Base-by-base conservation (phyloP, 768 basidiomycete genomes). In the Boletus edulis region DNA sequence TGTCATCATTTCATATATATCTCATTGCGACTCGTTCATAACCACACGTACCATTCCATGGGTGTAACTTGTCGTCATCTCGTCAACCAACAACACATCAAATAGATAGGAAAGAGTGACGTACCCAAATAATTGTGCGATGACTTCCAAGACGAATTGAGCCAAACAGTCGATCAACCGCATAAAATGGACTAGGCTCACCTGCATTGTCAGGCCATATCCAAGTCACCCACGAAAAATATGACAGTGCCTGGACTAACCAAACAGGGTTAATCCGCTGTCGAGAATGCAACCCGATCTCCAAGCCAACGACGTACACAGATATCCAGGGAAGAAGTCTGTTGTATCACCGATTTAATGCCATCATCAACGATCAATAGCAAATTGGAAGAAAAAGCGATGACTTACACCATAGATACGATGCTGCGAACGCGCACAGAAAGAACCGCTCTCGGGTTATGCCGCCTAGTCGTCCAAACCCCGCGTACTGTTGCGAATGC, bases 361-460 rank as follows among this genome's bases (percentile, higher is more conserved):
- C 51, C n/a, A 37, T 48, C 48, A 12, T 27, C 18, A 42, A 60
- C 29, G 29, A 1, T 8, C 34, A 12, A 17, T 14, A 14, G 3
- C 13, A 17, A n/a, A 14, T 49, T 4, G 13, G 32, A 2, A 29
- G 15, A 67, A 9, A 24, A 29, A 9, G 29, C 29, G 29, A 9
- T 29, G 29, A 67, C 80, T 62, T 63, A 82, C 81, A 86, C 87
- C 87, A 91, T 39, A 73, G 59, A 35, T 75, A 77, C 13, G 84
- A 84, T 24, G 70, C 80, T 2, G 76, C 51, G 65, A 88, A 87
- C 5, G 77, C 81, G 62, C 79, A 83, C 54, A 83, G 59, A 77
- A 93, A 93, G 76, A 91, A 94, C 7, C 83, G 78, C 67, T 89
- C 86, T 51, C 92, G 83, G 57, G 81, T 83, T 42, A 92, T 72